Conservation (phyloP, 805 yeast genomes). For the Saccharomycopsis capsularis region DNA sequence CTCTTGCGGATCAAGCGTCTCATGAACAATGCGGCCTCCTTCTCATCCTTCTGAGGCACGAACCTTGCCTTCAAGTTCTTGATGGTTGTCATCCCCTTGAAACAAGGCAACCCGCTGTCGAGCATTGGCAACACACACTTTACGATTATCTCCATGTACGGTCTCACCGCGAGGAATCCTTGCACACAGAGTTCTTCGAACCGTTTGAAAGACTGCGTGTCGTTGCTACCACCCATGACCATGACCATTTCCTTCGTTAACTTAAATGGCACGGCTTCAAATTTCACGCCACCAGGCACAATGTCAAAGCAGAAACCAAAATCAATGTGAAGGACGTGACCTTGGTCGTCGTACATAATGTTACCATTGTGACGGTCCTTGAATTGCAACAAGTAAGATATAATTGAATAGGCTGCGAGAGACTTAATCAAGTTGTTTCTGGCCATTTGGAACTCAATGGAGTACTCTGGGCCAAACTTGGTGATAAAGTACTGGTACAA, state of each 20-base stretch:
- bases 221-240: constrained; percentile 87
- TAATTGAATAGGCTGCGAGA: constrained; percentile 88
- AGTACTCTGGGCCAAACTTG: constrained; percentile 91
- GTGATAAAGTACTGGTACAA: constrained; percentile 85
- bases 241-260: constrained; percentile 92
- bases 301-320: constrained; percentile 98
- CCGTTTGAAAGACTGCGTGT: constrained; percentile 84
- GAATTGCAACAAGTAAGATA: constrained; percentile 84
- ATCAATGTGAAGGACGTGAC: constrained; percentile 93
- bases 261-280: constrained; percentile 97
- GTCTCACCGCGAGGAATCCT: constrained; percentile 82
- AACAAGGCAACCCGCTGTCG: constrained; percentile 92
- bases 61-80: constrained; percentile 71
- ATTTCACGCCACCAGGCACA: constrained; percentile 97
- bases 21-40: constrained; percentile 77
- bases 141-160: constrained; percentile 78
- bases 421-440: constrained; percentile 90
- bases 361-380: constrained; percentile 98
- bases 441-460: constrained; percentile 85
- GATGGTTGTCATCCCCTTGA: constrained; percentile 76
- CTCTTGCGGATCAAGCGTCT: constrained; percentile 69
- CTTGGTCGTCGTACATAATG: constrained; percentile 91
- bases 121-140: constrained; percentile 88
- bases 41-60: constrained; percentile 72
- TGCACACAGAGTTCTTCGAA: constrained; percentile 93